phyloP scores from a whole-genome alignment of 2,329 filamentous ascomycete genomes.

The Colletotrichum simmondsii region DNA sequence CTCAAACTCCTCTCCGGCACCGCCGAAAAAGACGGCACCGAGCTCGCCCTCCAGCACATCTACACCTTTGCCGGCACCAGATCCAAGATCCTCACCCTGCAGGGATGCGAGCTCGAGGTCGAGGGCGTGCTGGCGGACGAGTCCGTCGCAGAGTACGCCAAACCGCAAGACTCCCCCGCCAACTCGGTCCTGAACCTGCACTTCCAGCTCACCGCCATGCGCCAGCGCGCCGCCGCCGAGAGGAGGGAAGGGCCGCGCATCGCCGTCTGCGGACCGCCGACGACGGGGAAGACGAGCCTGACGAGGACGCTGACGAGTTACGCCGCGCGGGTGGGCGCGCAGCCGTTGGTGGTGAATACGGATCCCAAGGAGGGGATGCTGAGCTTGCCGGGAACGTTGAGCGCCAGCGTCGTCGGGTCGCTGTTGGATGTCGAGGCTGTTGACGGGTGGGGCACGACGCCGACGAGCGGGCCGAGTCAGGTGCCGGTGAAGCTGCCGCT shows the following conservation, averaged over 20 bases:
- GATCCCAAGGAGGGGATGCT: constrained; percentile 86
- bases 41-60: constrained; percentile 82
- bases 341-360: constrained; percentile 85
- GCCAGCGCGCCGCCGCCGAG: constrained; percentile 67
- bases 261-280: constrained; percentile 81
- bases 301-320: constrained; percentile 83
- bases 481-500: constrained; percentile 93
- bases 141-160: constrained; percentile 69
- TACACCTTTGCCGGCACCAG: constrained; percentile 87
- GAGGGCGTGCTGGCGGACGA: constrained; percentile 67
- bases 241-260: constrained; percentile 78
- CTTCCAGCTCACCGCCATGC: constrained; percentile 81
- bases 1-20: constrained; percentile 80
- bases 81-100: constrained; percentile 91
- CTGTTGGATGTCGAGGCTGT: constrained; percentile 84
- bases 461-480: constrained; percentile 88
- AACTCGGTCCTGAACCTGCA: constrained; percentile 86
- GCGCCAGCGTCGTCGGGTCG: constrained; percentile 86
- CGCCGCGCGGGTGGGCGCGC: constrained; percentile 77
- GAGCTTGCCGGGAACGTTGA: constrained; percentile 82
- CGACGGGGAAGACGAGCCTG: constrained; percentile 85
- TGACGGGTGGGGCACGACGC: constrained; percentile 89
- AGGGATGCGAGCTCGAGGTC: constrained; percentile 88
- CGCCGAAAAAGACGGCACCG: constrained; percentile 94
- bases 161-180: constrained; percentile 83